Conservation (phyloP, 805 yeast species). For the Candida alai region DNA sequence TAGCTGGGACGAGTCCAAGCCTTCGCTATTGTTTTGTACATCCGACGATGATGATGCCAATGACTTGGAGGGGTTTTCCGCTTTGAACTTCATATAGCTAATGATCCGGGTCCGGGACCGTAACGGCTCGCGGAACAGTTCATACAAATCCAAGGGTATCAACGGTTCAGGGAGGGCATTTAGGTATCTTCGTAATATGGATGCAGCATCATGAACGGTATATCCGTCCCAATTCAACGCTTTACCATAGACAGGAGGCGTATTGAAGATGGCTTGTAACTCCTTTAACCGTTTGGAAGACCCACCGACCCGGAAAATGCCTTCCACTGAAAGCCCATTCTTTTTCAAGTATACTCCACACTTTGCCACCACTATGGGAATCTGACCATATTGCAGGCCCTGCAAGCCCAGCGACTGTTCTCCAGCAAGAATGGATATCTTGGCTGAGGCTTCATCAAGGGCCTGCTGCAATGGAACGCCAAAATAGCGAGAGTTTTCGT, state of each 20-base stretch:
- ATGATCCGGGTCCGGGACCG: conserved; percentile 58
- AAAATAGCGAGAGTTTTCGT: conserved; percentile 56
- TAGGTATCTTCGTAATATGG: conserved; percentile 77
- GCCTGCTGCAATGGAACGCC: conserved; percentile 77
- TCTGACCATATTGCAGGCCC: conserved; percentile 73
- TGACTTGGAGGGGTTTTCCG: conserved; percentile 33
- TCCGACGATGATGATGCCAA: conserved; percentile 5
- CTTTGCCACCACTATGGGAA: conserved; percentile 93
- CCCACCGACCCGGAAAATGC: conserved; percentile 92
- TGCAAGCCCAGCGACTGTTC: conserved; percentile 44
- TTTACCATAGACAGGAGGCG: conserved; percentile 88
- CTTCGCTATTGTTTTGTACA: not conserved
- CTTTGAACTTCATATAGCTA: conserved; percentile 61
- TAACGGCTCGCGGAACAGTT: conserved; percentile 74
- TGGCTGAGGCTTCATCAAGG: conserved; percentile 70
- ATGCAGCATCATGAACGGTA: conserved; percentile 96
- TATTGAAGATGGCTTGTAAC: conserved; percentile 75
- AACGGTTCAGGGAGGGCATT: conserved; percentile 90
- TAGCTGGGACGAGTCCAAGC: conserved; percentile 17
- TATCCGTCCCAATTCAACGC: conserved; percentile 88
- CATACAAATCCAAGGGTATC: conserved; percentile 74
- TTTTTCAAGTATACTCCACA: conserved; percentile 85
- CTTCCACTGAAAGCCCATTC: conserved; percentile 76
- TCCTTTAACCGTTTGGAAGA: conserved; percentile 84
- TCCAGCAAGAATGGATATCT: conserved; percentile 60